Percentiles rank a stretch among this genome's conserved stretches.
These are phyloP conservation scores for Tubosaeta brunneosetosa DNA, from an alignment of 768 basidiomycete species.

Conservation along the genomic window DNA sequence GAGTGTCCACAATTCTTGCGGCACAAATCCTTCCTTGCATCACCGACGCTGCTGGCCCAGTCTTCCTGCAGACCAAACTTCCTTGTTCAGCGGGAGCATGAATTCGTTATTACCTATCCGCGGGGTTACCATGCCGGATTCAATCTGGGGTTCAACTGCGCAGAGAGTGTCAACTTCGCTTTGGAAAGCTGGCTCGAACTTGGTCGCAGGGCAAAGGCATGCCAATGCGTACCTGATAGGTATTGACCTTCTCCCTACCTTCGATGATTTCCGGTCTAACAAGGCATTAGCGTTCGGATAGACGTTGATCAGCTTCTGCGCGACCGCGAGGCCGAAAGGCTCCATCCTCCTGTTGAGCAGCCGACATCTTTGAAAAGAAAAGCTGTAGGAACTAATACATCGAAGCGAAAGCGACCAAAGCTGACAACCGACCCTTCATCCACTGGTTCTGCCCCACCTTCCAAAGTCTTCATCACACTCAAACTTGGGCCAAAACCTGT, in stretches of 20 bases:
- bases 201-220: constrained; percentile 74
- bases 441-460: constrained; percentile 10
- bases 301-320: constrained; percentile 83
- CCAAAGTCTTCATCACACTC: constrained; percentile 54
- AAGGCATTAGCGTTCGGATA: constrained; percentile 70
- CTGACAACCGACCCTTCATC: constrained; percentile 1
- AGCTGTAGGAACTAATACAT: constrained; percentile 26
- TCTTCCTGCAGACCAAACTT: constrained; percentile 78
- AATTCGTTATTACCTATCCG: constrained; percentile 94
- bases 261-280: constrained; percentile 4
- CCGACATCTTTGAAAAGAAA: constrained; percentile 38
- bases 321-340: constrained; percentile 54
- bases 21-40: constrained; percentile 94
- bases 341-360: constrained; percentile 3
- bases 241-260: constrained; percentile 23
- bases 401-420: constrained; percentile 28
- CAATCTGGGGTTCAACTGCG: constrained; percentile 94
- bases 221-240: constrained; percentile 74
- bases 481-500: constrained; percentile 62
- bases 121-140: constrained; percentile 96
- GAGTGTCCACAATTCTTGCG: constrained; percentile 91
- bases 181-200: constrained; percentile 91
- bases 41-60: constrained; percentile 76
- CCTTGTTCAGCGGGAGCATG: constrained; percentile 89
- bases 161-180: constrained; percentile 96